Conservation (phyloP, 2,329 filamentous ascomycete species). For the Pyrenochaeta sp. region DNA sequence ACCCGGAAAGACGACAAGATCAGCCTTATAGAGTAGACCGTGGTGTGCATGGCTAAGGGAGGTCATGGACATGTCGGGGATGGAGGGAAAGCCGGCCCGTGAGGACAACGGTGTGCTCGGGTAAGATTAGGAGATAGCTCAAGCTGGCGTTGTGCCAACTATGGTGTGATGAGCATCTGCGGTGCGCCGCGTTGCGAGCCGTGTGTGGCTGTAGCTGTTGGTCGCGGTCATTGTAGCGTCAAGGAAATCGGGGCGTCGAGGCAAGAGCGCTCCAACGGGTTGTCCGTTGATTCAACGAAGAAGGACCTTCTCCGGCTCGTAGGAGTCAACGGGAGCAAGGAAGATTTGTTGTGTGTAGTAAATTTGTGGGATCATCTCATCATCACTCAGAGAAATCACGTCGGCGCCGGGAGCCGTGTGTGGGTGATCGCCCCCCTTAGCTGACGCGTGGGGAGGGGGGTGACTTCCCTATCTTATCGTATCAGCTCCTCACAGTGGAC, state of each 20-base stretch:
- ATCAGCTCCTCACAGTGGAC: background rate
- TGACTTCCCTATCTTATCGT: constrained; percentile 10
- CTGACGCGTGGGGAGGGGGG: background rate
- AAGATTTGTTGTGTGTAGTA: constrained; percentile 3
- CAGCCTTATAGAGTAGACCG: background rate
- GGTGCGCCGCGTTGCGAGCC: background rate
- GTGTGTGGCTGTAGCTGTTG: background rate
- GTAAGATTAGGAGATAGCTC: background rate
- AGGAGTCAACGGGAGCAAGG: background rate
- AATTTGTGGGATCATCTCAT: constrained; percentile 23
- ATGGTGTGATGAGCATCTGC: background rate
- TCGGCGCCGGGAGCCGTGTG: constrained; percentile 10
- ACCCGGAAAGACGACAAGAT: background rate
- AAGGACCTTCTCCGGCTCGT: constrained; percentile 9
- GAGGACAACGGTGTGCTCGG: background rate
- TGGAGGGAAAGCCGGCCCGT: no score
- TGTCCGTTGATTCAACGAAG: no score
- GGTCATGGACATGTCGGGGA: background rate
- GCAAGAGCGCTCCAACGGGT: no score
- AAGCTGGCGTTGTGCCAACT: background rate
- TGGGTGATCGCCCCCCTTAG: constrained; percentile 2
- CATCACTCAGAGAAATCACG: constrained; percentile 18
- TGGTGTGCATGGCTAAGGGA: background rate
- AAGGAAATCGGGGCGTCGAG: no score
- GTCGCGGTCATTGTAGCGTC: no score